Evolutionary conservation across 371 early-diverging fungal species (phyloP), one percentile per base, ranked within the genome.

Genomic region (Batrachochytrium dendrobatidis): DNA sequence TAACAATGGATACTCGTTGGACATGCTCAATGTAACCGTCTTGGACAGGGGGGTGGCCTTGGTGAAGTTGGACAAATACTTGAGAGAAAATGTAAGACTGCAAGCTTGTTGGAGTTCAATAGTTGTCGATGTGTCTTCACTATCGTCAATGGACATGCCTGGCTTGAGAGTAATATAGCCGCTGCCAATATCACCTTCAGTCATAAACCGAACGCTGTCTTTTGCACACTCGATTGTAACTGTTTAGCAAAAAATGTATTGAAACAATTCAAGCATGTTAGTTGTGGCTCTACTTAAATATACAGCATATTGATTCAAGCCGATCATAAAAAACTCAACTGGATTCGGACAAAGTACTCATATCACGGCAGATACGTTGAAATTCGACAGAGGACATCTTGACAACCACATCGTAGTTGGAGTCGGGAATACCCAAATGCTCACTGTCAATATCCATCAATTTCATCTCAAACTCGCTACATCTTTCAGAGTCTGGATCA

Each of bases 381-480:
- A 98, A 98, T 73, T 95, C 92, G 46, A 74, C 70, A 10, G 95
- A 87, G 51, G 91, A 83, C 90, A 99, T 88, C 34, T 73, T 78
- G 26, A 98, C 86, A 54, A 82, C 84, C 15, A 91, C 92, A 62
- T 94, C 92, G 75, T 94, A 97, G 18, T 86, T 81, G 22, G 90
- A 89, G 6, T 94, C 95, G 53, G 98, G 98, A 63, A 97, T 94
- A 66, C 90, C 93, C 64, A 96, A 82, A 69, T 95, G 92, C 61
- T 99, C 98, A 53, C 83, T 81, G 72, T 95, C 96, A 66, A 97
- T 92, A 69, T 93, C 93, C 91, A 98, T 92, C 58, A 99, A 81
- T 80, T 97, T 98, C 57, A 98, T 78, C 62, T 93, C 91, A 71
- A 87, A 97, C 73, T 95, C 95, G 61, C 89, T 87, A 57, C 89